Conservation (phyloP, 176 grass and related monocot species). For the Triticum timopheevii region DNA sequence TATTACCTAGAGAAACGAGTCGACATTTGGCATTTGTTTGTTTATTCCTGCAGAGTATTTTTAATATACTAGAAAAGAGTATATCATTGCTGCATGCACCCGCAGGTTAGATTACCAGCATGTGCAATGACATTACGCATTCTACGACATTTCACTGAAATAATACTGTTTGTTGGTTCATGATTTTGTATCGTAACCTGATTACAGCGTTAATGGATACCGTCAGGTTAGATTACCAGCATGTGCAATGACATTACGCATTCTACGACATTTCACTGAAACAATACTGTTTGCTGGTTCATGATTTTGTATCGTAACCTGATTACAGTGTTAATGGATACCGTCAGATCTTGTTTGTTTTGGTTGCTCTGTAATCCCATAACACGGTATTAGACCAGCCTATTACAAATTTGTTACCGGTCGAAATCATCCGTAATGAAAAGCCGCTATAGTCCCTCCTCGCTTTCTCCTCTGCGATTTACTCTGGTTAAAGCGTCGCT, state of each 20-base stretch:
- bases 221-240: not conserved
- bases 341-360: too few species aligned
- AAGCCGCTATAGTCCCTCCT: too few species aligned
- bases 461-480: too few species aligned
- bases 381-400: too few species aligned
- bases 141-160: not conserved
- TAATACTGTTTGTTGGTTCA: not conserved
- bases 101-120: not conserved
- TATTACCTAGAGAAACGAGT: not conserved
- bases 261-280: not conserved
- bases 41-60: slow-evolving; percentile 14
- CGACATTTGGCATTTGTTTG: not conserved
- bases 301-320: too few species aligned
- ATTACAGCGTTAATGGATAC: too few species aligned
- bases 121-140: not conserved
- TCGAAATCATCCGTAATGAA: too few species aligned
- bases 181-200: too few species aligned
- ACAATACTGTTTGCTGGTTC: not conserved
- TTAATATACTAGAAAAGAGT: not conserved
- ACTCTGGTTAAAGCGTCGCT: too few species aligned
- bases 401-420: too few species aligned
- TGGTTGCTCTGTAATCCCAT: too few species aligned
- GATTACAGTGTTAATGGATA: too few species aligned
- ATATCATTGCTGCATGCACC: not conserved
- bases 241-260: not conserved